Conservation (phyloP, 208 protist genomes). For the Acanthamoeba royreba region DNA sequence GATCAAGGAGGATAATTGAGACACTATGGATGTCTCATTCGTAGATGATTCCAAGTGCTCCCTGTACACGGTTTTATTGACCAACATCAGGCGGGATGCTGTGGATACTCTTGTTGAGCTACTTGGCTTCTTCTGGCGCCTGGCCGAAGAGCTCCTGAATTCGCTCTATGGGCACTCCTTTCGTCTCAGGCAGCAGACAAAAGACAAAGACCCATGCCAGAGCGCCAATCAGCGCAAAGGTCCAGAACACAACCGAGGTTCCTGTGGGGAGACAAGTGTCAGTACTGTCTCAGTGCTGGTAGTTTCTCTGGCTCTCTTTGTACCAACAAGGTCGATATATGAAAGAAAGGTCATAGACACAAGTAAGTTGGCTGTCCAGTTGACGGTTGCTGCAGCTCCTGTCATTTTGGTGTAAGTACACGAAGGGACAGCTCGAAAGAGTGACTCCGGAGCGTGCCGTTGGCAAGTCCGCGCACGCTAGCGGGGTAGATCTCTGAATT, state of each 20-base stretch:
- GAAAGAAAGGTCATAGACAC: slow-evolving; percentile 89
- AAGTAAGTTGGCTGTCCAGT: slow-evolving; percentile 87
- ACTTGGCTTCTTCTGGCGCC: too few relatives aligned
- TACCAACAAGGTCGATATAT: slow-evolving; percentile 78
- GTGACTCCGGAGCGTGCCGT: too few relatives aligned
- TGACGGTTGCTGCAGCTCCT: slow-evolving; percentile 88
- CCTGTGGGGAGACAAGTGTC: too few relatives aligned
- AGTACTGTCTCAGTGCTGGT: too few relatives aligned
- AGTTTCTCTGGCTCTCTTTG: slow-evolving; percentile 76
- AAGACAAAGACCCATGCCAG: slow-evolving; percentile 83
- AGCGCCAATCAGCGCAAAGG: slow-evolving; percentile 81
- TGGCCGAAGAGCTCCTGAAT: not conserved
- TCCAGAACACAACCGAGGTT: not conserved
- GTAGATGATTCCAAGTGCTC: too few relatives aligned
- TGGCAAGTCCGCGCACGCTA: slow-evolving; percentile 71
- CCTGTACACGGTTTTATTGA: too few relatives aligned
- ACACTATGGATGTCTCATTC: too few relatives aligned
- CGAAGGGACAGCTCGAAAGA: too few relatives aligned
- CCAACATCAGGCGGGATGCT: too few relatives aligned
- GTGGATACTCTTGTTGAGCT: too few relatives aligned
- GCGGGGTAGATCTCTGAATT: slow-evolving; percentile 89
- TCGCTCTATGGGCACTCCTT: slow-evolving; percentile 61
- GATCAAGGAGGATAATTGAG: slow-evolving; percentile 15
- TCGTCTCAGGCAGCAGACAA: slow-evolving; percentile 88
- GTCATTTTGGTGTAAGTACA: too few relatives aligned